Evolutionary conservation across 371 early-diverging fungal genomes (phyloP).

Genomic region (Mortierella sp.): DNA sequence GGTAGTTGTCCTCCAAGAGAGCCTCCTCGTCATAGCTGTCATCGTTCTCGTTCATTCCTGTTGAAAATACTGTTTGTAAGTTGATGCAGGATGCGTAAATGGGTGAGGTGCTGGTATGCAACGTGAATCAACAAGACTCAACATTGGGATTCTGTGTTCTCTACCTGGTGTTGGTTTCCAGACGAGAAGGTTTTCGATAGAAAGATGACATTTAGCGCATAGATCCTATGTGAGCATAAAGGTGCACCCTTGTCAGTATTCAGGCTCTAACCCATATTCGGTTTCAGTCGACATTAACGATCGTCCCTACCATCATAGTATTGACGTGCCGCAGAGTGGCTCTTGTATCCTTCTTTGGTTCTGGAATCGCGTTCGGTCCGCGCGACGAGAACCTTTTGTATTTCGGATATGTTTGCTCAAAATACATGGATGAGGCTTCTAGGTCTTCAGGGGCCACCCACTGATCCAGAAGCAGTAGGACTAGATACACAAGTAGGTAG

Average conservation of each 20-base stretch:
- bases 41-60: conserved; percentile 37
- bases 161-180: conserved; percentile 50
- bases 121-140: not conserved
- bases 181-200: conserved; percentile 30
- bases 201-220: conserved; percentile 31
- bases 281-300: not conserved
- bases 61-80: conserved; percentile 34
- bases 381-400: conserved; percentile 35
- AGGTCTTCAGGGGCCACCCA: conserved; percentile 42
- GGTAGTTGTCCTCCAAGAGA: conserved; percentile 45
- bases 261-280: too few relatives aligned
- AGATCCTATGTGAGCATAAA: conserved; percentile 16
- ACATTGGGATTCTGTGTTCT: not conserved
- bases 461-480: conserved; percentile 34
- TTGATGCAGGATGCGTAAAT: not conserved
- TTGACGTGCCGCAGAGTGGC: conserved; percentile 21
- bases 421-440: conserved; percentile 32
- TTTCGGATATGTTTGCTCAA: conserved; percentile 34
- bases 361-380: conserved; percentile 25
- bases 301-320: conserved; percentile 28
- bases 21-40: conserved; percentile 51
- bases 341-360: conserved; percentile 17
- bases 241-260: too few relatives aligned
- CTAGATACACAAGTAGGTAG: conserved; percentile 32
- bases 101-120: too few relatives aligned